Conservation (phyloP, 306 rosid genomes). For the Ziziphus jujuba region DNA sequence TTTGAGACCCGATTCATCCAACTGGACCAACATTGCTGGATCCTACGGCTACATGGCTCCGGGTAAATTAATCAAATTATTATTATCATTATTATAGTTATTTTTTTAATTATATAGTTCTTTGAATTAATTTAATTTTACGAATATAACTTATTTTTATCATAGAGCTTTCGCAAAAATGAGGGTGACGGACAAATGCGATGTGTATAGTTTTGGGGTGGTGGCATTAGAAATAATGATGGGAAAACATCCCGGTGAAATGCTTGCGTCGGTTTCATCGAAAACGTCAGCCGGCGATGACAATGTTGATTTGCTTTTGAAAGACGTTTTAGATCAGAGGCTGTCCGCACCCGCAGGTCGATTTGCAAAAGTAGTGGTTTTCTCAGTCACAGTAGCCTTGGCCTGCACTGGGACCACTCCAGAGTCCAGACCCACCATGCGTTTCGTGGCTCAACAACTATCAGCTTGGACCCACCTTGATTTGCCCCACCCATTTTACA, state of each 20-base stretch:
- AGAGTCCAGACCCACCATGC: slow-evolving; percentile 64
- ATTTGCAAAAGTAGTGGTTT: slow-evolving; percentile 42
- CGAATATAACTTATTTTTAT: too few relatives aligned
- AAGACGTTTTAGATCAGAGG: slow-evolving; percentile 42
- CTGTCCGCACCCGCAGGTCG: slow-evolving; percentile 50
- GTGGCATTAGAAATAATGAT: slow-evolving; percentile 58
- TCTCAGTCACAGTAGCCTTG: slow-evolving; percentile 44
- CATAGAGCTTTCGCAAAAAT: slow-evolving; percentile 65
- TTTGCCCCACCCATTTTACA: slow-evolving; percentile 28
- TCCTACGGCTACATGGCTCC: slow-evolving; percentile 80
- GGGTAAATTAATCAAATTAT: slow-evolving; percentile 48
- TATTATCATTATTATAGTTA: too few relatives aligned
- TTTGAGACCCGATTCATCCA: slow-evolving; percentile 35
- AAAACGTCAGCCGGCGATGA: too few relatives aligned
- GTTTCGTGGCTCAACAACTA: slow-evolving; percentile 62
- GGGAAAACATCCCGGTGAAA: slow-evolving; percentile 73
- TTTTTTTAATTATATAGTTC: too few relatives aligned
- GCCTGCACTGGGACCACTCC: slow-evolving; percentile 50
- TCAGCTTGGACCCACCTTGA: slow-evolving; percentile 31
- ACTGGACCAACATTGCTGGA: slow-evolving; percentile 61
- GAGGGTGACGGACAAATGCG: slow-evolving; percentile 58
- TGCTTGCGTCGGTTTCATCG: too few relatives aligned
- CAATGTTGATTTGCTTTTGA: too few relatives aligned
- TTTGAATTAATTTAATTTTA: too few relatives aligned
- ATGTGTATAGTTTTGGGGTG: slow-evolving; percentile 70